Conservation (phyloP, 179 eudicot genomes). For the Carnegiea gigantea region DNA sequence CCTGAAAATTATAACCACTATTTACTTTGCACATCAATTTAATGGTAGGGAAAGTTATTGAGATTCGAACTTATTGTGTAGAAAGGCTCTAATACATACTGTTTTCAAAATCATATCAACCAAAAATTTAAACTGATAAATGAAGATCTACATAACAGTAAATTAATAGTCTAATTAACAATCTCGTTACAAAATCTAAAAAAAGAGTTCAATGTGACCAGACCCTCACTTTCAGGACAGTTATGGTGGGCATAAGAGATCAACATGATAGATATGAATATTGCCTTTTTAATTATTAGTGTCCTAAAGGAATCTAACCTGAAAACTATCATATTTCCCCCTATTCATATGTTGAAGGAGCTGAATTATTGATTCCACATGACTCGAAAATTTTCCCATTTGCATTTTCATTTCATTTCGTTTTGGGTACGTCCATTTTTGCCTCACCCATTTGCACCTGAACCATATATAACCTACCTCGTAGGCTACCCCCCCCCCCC, state of each 20-base stretch:
- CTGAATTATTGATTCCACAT: slow-evolving; percentile 32
- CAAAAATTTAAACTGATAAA: too few relatives aligned
- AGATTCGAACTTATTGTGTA: too few relatives aligned
- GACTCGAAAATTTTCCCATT: not conserved
- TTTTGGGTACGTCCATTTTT: slow-evolving; percentile 5
- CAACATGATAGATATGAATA: not conserved
- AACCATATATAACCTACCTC: slow-evolving; percentile 34
- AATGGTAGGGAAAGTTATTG: too few relatives aligned
- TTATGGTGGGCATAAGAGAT: not conserved
- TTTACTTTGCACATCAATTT: too few relatives aligned
- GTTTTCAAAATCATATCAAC: too few relatives aligned
- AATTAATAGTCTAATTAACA: too few relatives aligned
- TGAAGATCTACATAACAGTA: too few relatives aligned
- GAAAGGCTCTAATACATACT: too few relatives aligned
- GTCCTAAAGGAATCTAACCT: slow-evolving; percentile 17
- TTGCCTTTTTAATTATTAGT: slow-evolving; percentile 33
- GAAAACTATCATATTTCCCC: not conserved
- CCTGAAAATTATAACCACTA: too few relatives aligned
- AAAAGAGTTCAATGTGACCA: not conserved
- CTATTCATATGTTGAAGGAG: not conserved
- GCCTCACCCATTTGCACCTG: slow-evolving; percentile 30
- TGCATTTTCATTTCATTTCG: not conserved
- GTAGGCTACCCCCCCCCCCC: not conserved
- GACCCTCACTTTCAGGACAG: not conserved
- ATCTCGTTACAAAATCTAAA: not conserved